Conservation (phyloP, 2,329 filamentous ascomycete genomes). For the Apiospora marii region DNA sequence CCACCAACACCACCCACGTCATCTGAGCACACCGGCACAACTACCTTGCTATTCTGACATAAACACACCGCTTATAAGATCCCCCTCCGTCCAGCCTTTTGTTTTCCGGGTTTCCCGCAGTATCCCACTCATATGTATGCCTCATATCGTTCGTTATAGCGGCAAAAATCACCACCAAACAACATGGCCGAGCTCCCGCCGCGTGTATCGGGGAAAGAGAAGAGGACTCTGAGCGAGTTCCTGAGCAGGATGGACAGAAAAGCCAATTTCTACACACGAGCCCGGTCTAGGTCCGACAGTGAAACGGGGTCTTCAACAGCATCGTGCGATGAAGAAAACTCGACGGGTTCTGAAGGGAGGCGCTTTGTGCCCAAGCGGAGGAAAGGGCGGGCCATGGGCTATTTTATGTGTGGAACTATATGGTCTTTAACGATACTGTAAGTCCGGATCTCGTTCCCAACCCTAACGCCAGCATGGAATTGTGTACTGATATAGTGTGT, state of each 20-base stretch:
- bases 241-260: background rate
- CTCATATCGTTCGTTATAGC: background rate
- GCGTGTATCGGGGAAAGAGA: conserved; percentile 5
- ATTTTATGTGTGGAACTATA: conserved; percentile 46
- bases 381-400: conserved; percentile 33
- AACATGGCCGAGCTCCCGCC: background rate
- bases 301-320: background rate
- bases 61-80: background rate
- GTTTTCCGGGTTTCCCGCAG: background rate
- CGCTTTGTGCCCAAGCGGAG: conserved; percentile 22
- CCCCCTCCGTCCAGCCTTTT: background rate
- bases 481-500: conserved; percentile 30
- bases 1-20: conserved; percentile 11
- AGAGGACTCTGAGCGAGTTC: background rate
- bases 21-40: background rate
- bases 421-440: conserved; percentile 47
- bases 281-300: background rate
- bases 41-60: background rate
- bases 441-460: conserved; percentile 30
- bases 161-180: background rate
- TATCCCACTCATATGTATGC: background rate
- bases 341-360: background rate
- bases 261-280: background rate
- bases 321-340: background rate
- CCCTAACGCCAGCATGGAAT: no score